phyloP scores from a whole-genome alignment of 257 asterid genomes.

The Solanum neorickii region DNA sequence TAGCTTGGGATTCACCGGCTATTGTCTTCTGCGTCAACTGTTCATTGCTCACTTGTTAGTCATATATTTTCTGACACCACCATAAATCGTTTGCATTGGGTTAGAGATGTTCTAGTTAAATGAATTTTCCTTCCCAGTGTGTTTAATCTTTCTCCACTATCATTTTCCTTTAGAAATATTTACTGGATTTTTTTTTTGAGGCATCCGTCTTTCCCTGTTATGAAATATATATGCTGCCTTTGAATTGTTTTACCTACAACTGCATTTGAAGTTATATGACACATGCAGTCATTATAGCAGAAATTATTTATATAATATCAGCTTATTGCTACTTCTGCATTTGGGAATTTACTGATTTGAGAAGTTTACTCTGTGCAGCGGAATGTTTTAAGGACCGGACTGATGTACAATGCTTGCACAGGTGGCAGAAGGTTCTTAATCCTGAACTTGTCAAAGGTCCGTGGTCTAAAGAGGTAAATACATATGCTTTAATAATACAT shows the following conservation, averaged over 20 bases:
- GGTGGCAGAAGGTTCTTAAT: constrained; percentile 96
- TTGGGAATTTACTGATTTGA: background rate
- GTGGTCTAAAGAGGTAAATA: constrained; percentile 81
- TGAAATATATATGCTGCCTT: background rate
- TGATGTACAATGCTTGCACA: constrained; percentile 88
- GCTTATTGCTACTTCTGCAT: background rate
- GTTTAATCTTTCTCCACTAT: background rate
- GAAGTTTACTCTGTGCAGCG: constrained; percentile 30
- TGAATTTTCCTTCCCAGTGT: background rate
- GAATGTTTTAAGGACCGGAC: constrained; percentile 87
- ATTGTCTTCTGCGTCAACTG: background rate
- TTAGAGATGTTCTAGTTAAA: background rate
- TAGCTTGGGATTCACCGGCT: background rate
- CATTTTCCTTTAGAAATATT: background rate
- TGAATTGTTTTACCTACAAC: background rate
- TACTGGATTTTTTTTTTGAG: background rate
- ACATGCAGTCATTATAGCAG: background rate
- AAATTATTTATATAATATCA: background rate
- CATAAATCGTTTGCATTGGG: background rate
- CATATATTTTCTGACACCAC: background rate
- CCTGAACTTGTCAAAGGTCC: constrained; percentile 98
- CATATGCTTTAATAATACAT: background rate
- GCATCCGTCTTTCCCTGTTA: background rate
- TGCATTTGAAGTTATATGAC: background rate
- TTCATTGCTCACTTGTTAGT: background rate